Base-by-base conservation (phyloP, 2,329 filamentous ascomycete species). In the Epichloe hybrida region DNA sequence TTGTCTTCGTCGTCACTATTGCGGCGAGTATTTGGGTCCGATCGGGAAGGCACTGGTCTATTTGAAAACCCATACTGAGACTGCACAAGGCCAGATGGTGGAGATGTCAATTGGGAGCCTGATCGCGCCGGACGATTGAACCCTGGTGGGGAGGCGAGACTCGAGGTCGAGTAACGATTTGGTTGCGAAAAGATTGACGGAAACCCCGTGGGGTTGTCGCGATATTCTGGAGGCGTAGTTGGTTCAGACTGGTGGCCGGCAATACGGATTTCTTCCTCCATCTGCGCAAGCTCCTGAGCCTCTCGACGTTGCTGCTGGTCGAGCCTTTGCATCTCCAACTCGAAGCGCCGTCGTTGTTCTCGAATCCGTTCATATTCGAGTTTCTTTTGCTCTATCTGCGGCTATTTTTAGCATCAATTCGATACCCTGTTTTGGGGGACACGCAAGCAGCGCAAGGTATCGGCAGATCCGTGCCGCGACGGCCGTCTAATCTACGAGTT, bases 1-100 rank as follows among this genome's bases (percentile, higher is more conserved):
- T 91, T 89, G 61, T 95, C 88, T 58, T 91, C 86, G 58, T 91
- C 86, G 63, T 96, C 86, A 50, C 91, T 97, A 64, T 95, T 94
- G 57, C 90, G 85, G 57, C 90, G 80, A 54, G 90, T 93, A 34
- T 80, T 83, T 45, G 90, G 89, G 48, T 95, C 83, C 23, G 91
- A 96, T 58, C 88, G 85, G 11, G 88, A 91, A 15, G 88, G 85
- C 46, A 88, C 71, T 76, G 64, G 54, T 49, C 41, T 43, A 21
- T 55, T 56, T 31, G 66, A 64, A 58, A 76, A 78, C 43, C 74
- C 73, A 53, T 80, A 80, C 50, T 76, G 72, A 54, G 74, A 76
- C 54, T 77, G 80, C 57, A 76, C 71, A 54, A 81, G 73, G 45
- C 79, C 79, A 13, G 78, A 77, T 54, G 83, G 83, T 9, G 89